A percentile compares a stretch with the other conserved stretches of the same genome.
phyloP scores from a whole-genome alignment of 1,139 yeast species.

The Cylindricascospora bacillispora region DNA sequence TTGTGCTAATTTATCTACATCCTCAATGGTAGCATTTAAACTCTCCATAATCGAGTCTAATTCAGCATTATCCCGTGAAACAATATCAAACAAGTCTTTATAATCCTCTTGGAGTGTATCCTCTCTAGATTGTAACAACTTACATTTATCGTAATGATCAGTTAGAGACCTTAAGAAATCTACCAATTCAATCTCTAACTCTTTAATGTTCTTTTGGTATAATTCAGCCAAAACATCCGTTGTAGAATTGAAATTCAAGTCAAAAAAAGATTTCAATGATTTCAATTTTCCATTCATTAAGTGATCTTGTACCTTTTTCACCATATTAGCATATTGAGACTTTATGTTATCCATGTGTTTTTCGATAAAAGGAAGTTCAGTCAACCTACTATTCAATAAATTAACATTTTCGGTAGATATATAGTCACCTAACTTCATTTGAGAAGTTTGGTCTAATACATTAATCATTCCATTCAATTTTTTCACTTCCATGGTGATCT shows the following conservation, averaged over 20 bases:
- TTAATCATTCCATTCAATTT: slow-evolving; percentile 21
- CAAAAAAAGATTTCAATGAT: slow-evolving; percentile 10
- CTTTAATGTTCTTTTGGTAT: slow-evolving; percentile 28
- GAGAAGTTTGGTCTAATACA: slow-evolving; percentile 6
- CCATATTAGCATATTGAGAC: slow-evolving; percentile 19
- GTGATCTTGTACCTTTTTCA: slow-evolving; percentile 16
- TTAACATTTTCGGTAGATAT: slow-evolving; percentile 32
- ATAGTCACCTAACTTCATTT: slow-evolving; percentile 30
- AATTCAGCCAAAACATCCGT: slow-evolving; percentile 11
- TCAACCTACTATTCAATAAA: slow-evolving; percentile 22
- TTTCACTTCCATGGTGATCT: slow-evolving; percentile 24
- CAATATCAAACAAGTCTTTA: slow-evolving; percentile 29
- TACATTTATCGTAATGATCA: slow-evolving; percentile 71
- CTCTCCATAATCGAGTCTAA: slow-evolving; percentile 28
- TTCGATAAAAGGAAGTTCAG: slow-evolving; percentile 23
- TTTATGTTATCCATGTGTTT: slow-evolving; percentile 20
- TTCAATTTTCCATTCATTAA: slow-evolving; percentile 12
- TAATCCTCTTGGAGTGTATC: slow-evolving; percentile 21
- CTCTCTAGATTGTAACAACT: slow-evolving; percentile 16
- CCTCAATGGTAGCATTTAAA: slow-evolving; percentile 23
- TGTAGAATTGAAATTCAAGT: slow-evolving; percentile 9
- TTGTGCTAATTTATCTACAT: slow-evolving; percentile 21
- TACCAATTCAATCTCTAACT: slow-evolving; percentile 60
- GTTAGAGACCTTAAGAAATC: slow-evolving; percentile 58
- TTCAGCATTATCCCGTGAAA: slow-evolving; percentile 29